Evolutionary conservation across 495 filamentous ascomycete species (phyloP).

Genomic region (Poronia punctata): DNA sequence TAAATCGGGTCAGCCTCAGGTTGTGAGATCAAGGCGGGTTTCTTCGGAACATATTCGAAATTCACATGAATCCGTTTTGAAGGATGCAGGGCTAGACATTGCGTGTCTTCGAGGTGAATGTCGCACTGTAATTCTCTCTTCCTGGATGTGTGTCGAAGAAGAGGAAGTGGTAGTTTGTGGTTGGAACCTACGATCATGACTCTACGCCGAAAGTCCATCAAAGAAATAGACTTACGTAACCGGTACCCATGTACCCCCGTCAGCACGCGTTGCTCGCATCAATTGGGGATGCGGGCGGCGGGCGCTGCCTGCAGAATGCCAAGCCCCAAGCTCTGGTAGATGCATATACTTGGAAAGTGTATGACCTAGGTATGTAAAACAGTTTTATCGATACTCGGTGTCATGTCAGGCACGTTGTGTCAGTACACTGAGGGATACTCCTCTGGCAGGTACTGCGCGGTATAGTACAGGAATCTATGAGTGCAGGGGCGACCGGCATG

Average conservation of each 20-base stretch:
- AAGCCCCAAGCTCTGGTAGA: too few relatives aligned
- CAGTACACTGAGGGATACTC: too few relatives aligned
- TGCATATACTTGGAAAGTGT: too few relatives aligned
- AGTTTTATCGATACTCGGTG: too few relatives aligned
- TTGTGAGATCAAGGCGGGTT: constrained; percentile 7
- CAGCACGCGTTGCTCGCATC: neutral
- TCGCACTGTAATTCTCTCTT: neutral
- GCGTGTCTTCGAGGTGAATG: neutral
- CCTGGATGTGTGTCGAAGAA: neutral
- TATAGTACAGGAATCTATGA: too few relatives aligned
- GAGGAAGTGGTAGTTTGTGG: neutral
- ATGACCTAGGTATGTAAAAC: too few relatives aligned
- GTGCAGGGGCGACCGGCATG: too few relatives aligned
- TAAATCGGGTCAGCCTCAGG: constrained; percentile 2
- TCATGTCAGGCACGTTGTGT: too few relatives aligned
- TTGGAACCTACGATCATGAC: constrained; percentile 21
- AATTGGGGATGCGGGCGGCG: neutral
- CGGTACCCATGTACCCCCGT: neutral
- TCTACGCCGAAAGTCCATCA: constrained; percentile 14
- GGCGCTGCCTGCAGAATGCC: too few relatives aligned
- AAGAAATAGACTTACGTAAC: too few relatives aligned
- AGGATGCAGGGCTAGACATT: neutral
- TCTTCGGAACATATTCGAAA: constrained; percentile 5
- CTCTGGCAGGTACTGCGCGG: too few relatives aligned
- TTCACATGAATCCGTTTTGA: neutral